phyloP scores from a whole-genome alignment of 352 stramenopile genomes.

The Globisporangium nunn region DNA sequence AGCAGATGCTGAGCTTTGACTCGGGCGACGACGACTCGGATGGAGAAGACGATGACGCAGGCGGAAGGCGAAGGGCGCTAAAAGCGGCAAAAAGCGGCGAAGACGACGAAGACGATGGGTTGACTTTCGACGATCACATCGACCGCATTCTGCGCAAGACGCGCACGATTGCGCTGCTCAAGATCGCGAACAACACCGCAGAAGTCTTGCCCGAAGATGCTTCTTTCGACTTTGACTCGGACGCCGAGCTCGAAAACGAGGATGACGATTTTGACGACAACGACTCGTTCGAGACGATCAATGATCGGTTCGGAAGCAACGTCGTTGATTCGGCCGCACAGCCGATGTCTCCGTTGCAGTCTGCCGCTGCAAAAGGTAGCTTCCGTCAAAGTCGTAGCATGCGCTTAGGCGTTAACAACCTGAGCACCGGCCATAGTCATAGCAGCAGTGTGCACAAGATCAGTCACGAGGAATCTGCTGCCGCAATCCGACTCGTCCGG shows the following conservation, averaged over 20 bases:
- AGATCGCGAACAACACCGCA: constrained; percentile 72
- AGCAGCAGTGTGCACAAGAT: constrained; percentile 1
- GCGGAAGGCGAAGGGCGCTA: background rate
- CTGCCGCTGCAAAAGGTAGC: constrained; percentile 9
- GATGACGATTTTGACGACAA: constrained; percentile 16
- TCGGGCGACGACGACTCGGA: constrained; percentile 23
- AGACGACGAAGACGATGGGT: background rate
- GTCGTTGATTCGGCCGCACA: background rate
- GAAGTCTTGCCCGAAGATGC: constrained; percentile 40
- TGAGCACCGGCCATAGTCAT: constrained; percentile 5
- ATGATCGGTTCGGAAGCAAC: constrained; percentile 2
- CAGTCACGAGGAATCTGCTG: constrained; percentile 19
- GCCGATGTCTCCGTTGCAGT: background rate
- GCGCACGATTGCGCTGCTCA: constrained; percentile 56
- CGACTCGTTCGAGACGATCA: constrained; percentile 20
- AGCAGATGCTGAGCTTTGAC: constrained; percentile 36
- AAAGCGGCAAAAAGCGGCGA: constrained; percentile 9
- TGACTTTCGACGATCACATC: constrained; percentile 66
- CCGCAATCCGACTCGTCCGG: constrained; percentile 42
- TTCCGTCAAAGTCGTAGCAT: constrained; percentile 31
- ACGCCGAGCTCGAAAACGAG: constrained; percentile 12
- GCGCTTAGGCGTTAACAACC: constrained; percentile 5
- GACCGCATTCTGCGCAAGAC: constrained; percentile 58
- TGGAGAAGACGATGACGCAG: constrained; percentile 5
- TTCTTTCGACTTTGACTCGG: constrained; percentile 27